Percentiles rank a stretch among this genome's conserved stretches.
Evolutionary conservation across 2,329 filamentous ascomycete species (phyloP).

Genomic region (Erysiphe neolycopersici): DNA sequence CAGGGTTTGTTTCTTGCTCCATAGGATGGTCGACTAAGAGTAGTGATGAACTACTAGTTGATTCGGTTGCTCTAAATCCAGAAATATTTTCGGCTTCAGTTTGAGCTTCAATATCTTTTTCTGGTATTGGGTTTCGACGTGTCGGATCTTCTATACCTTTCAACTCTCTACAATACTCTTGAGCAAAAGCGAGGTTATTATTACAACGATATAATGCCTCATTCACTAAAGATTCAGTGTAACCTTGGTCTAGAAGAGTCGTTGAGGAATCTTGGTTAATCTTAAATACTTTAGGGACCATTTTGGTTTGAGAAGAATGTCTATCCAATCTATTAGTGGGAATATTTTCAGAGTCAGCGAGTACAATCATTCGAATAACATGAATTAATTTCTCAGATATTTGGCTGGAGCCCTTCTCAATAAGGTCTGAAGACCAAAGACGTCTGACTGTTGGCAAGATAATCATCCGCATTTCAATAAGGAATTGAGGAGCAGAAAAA

Average conservation of each 20-base stretch:
- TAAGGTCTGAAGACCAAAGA: conserved; percentile 64
- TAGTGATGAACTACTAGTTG: conserved; percentile 6
- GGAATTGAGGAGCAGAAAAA: conserved; percentile 45
- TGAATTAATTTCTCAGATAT: conserved; percentile 60
- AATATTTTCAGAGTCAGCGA: conserved; percentile 46
- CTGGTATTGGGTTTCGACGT: conserved; percentile 41
- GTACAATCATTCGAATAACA: conserved; percentile 53
- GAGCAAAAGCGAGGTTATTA: conserved; percentile 29
- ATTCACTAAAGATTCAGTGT: conserved; percentile 33
- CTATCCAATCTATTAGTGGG: conserved; percentile 37
- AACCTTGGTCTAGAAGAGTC: conserved; percentile 15
- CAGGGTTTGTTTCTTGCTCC: conserved; percentile 3
- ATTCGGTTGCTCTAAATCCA: conserved; percentile 6
- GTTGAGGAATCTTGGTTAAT: conserved; percentile 22
- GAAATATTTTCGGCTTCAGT: conserved; percentile 9
- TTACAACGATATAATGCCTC: conserved; percentile 70
- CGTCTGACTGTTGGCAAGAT: conserved; percentile 50
- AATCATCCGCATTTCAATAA: conserved; percentile 62
- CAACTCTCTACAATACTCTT: conserved; percentile 50
- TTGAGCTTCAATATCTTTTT: conserved; percentile 22
- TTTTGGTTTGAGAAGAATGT: conserved; percentile 16
- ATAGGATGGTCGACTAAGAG: conserved; percentile 10
- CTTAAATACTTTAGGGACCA: conserved; percentile 21
- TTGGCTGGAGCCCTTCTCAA: conserved; percentile 53
- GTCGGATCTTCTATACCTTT: conserved; percentile 25